phyloP scores from a whole-genome alignment of 768 basidiomycete species.

The Tricholoma furcatifolium region DNA sequence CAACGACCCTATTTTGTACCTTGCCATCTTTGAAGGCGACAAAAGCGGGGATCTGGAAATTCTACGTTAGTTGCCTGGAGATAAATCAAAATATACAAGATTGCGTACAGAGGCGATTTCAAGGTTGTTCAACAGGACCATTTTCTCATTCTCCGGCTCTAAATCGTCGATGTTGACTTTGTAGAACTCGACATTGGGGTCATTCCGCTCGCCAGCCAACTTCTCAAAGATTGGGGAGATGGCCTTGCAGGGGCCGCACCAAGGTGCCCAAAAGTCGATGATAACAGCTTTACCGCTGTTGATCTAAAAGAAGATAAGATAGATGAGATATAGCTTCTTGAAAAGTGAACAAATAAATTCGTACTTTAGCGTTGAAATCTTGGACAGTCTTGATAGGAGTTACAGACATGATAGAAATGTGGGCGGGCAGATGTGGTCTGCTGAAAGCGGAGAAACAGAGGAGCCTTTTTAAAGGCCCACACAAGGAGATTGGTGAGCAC shows the following conservation, averaged over 20 bases:
- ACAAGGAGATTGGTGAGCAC: slow-evolving; percentile 14
- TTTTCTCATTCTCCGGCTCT: no score
- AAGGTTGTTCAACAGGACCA: no score
- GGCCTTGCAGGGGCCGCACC: slow-evolving; percentile 71
- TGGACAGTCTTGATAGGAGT: slow-evolving; percentile 31
- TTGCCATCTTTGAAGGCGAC: no score
- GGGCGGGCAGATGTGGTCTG: not conserved
- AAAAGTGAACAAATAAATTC: slow-evolving; percentile 17
- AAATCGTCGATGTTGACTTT: slow-evolving; percentile 76
- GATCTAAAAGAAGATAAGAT: slow-evolving; percentile 32
- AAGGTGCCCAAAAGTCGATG: slow-evolving; percentile 77
- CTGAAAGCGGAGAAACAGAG: not conserved
- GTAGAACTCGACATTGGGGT: slow-evolving; percentile 62
- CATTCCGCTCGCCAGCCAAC: slow-evolving; percentile 36
- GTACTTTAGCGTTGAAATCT: slow-evolving; percentile 44
- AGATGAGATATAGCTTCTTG: not conserved
- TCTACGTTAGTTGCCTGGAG: no score
- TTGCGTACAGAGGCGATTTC: no score
- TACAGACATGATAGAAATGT: slow-evolving; percentile 35
- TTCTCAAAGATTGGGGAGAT: slow-evolving; percentile 69
- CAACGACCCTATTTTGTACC: no score
- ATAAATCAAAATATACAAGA: no score
- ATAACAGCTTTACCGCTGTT: slow-evolving; percentile 44
- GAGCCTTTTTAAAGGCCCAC: slow-evolving; percentile 5
- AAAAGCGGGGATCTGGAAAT: no score